phyloP scores from a whole-genome alignment of 331 rosid species.

The Rhamnella rubrinervis region DNA sequence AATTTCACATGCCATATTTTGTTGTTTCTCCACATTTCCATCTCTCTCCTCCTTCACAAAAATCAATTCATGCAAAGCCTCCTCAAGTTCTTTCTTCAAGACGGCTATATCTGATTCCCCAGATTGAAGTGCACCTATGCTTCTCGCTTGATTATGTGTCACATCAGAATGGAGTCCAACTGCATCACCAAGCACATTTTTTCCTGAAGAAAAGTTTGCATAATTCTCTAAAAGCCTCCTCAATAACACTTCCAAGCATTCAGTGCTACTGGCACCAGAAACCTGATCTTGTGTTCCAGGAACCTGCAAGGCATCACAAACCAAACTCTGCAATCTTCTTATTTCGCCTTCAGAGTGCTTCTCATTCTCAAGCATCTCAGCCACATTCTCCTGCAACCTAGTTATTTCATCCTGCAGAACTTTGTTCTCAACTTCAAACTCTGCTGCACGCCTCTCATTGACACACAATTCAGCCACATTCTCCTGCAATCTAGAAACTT shows the following conservation, averaged over 20 bases:
- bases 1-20: constrained; percentile 55
- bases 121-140: constrained; percentile 32
- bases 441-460: constrained; percentile 29
- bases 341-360: constrained; percentile 52
- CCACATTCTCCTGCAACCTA: constrained; percentile 48
- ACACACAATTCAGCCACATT: constrained; percentile 36
- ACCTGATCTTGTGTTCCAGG: constrained; percentile 38
- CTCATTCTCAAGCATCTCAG: constrained; percentile 48
- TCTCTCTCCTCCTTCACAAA: constrained; percentile 66
- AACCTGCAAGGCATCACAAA: constrained; percentile 55
- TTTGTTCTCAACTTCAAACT: constrained; percentile 55
- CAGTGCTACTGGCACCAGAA: constrained; percentile 55
- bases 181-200: constrained; percentile 32
- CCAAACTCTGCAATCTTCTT: constrained; percentile 55
- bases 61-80: constrained; percentile 56
- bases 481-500: constrained; percentile 47
- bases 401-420: constrained; percentile 47
- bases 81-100: constrained; percentile 72
- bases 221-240: constrained; percentile 64
- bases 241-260: constrained; percentile 63
- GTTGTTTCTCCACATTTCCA: constrained; percentile 53
- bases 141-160: constrained; percentile 37
- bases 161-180: constrained; percentile 28
- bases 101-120: constrained; percentile 40
- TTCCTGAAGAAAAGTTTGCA: constrained; percentile 36